Evolutionary conservation across 1,139 yeast genomes (phyloP).

Genomic region (Taphrina confusa): DNA sequence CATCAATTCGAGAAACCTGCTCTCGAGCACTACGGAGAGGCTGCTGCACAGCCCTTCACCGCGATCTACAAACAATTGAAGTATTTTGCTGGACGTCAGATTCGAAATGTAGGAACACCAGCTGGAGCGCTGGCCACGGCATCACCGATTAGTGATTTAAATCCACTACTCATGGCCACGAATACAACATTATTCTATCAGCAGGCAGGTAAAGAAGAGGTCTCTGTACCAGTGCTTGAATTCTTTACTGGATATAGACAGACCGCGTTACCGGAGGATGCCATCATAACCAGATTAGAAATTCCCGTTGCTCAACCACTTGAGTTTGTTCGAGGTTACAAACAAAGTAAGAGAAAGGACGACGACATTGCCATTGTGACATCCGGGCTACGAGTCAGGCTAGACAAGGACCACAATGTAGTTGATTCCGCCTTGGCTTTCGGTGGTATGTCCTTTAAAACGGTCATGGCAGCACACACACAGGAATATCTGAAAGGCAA

Average conservation of each 20-base stretch:
- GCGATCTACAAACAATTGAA: slow-evolving; percentile 51
- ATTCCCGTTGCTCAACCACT: slow-evolving; percentile 48
- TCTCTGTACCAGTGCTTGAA: slow-evolving; percentile 46
- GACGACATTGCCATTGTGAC: slow-evolving; percentile 55
- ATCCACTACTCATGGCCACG: slow-evolving; percentile 51
- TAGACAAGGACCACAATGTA: slow-evolving; percentile 42
- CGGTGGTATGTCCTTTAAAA: slow-evolving; percentile 55
- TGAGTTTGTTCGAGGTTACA: slow-evolving; percentile 50
- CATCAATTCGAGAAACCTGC: slow-evolving; percentile 42
- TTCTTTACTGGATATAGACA: slow-evolving; percentile 52
- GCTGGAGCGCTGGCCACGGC: slow-evolving; percentile 56
- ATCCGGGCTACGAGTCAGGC: slow-evolving; percentile 46
- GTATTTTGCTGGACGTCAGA: slow-evolving; percentile 54
- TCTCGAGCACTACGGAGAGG: slow-evolving; percentile 42
- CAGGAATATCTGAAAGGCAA: slow-evolving; percentile 45
- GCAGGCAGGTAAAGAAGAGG: slow-evolving; percentile 43
- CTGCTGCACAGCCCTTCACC: slow-evolving; percentile 43
- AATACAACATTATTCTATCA: slow-evolving; percentile 49
- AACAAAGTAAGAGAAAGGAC: slow-evolving; percentile 54
- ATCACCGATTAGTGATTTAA: slow-evolving; percentile 54
- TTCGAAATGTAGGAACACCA: slow-evolving; percentile 54
- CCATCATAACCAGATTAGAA: slow-evolving; percentile 48
- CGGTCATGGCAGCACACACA: slow-evolving; percentile 49
- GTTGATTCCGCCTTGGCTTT: slow-evolving; percentile 48
- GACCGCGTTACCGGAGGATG: slow-evolving; percentile 48